Conservation (phyloP, 148 eudicot species). For the Amaranthus hypochondriacus region DNA sequence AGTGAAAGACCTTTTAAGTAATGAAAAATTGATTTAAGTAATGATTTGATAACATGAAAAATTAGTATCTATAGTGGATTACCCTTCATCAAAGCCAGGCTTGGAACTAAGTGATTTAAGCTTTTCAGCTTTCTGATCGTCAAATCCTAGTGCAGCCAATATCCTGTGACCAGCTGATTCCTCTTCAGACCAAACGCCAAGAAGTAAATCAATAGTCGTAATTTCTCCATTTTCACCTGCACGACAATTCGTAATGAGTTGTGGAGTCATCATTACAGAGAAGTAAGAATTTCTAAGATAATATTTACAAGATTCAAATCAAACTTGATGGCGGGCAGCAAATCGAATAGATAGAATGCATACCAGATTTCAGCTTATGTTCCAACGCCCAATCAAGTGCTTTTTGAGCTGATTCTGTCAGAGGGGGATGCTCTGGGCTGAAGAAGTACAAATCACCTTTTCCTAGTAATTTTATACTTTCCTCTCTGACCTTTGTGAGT, state of each 20-base stretch:
- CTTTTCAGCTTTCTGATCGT: conserved; percentile 48
- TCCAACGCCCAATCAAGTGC: conserved; percentile 72
- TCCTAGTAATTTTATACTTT: conserved; percentile 53
- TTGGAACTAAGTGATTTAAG: conserved; percentile 49
- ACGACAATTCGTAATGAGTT: conserved; percentile 2
- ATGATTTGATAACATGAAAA: background rate
- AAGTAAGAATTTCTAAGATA: background rate
- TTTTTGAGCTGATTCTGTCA: conserved; percentile 65
- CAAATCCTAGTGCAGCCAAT: conserved; percentile 66
- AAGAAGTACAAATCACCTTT: conserved; percentile 42
- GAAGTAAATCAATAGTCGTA: conserved; percentile 56
- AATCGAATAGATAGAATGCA: conserved; percentile 4
- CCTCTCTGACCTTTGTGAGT: conserved; percentile 61
- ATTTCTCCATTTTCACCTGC: conserved; percentile 60
- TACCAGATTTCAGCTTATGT: conserved; percentile 64
- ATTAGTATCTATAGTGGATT: conserved; percentile 12
- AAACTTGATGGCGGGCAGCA: background rate
- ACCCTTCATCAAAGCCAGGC: conserved; percentile 45
- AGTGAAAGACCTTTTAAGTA: background rate
- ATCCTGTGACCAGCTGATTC: conserved; percentile 68
- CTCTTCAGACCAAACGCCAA: conserved; percentile 66
- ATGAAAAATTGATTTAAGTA: background rate
- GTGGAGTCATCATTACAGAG: background rate
- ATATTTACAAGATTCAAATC: background rate
- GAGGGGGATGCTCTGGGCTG: conserved; percentile 61